phyloP scores from a whole-genome alignment of 176 grass and related monocot genomes.

The Oryza coarctata region DNA sequence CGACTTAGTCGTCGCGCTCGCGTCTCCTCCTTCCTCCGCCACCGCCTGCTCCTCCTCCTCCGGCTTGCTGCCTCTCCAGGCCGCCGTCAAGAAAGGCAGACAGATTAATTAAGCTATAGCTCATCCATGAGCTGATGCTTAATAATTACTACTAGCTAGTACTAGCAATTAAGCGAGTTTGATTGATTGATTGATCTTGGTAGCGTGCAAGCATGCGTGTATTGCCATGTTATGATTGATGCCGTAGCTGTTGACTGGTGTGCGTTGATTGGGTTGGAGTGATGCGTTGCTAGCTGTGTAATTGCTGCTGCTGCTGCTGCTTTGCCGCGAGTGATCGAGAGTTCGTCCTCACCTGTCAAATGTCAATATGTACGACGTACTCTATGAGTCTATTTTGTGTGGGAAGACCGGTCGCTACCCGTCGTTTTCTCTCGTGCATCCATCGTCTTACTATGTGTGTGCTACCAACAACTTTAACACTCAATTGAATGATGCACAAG shows the following conservation, averaged over 20 bases:
- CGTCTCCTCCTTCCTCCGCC: slow-evolving; percentile 26
- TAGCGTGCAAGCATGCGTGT: not conserved
- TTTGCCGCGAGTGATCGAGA: not conserved
- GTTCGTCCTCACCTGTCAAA: slow-evolving; percentile 18
- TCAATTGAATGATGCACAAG: not conserved
- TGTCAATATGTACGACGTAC: not conserved
- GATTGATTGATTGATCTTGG: not conserved
- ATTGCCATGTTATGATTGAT: not conserved
- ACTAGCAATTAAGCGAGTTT: not conserved
- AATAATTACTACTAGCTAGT: not conserved
- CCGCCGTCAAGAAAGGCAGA: not conserved
- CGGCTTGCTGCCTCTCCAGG: not conserved
- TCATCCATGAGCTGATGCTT: not conserved
- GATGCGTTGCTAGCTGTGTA: not conserved
- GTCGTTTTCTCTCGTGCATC: not conserved
- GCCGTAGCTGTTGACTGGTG: not conserved
- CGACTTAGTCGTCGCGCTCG: slow-evolving; percentile 58
- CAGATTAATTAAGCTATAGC: not conserved
- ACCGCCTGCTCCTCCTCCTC: slow-evolving; percentile 12
- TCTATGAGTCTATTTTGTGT: not conserved
- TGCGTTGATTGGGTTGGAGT: slow-evolving; percentile 13
- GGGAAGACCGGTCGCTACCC: slow-evolving; percentile 17
- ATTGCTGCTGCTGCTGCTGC: not conserved
- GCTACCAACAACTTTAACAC: not conserved
- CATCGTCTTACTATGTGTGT: not conserved